These are phyloP conservation scores for Cutaneotrichosporon arboriforme DNA, from an alignment of 1,284 basidiomycete genomes.

Conservation along the genomic window DNA sequence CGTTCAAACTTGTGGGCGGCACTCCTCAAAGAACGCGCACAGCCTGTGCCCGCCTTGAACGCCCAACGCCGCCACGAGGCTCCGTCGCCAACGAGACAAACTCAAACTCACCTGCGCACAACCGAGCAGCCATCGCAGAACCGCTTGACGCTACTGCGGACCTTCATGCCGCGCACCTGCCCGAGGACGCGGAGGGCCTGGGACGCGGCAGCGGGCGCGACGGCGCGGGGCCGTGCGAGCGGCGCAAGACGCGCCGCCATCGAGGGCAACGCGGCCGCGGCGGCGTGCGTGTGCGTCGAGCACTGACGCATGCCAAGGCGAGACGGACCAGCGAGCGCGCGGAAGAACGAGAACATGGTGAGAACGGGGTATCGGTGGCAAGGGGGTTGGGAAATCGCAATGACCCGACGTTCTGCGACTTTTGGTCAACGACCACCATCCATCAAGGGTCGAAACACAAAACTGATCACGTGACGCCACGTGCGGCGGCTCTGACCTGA, in stretches of 20 bases:
- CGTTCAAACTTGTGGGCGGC: too few relatives aligned
- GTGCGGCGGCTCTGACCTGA: too few relatives aligned
- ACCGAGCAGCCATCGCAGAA: slow-evolving; percentile 86
- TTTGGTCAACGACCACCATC: too few relatives aligned
- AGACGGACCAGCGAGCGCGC: slow-evolving; percentile 14
- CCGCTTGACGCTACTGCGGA: slow-evolving; percentile 84
- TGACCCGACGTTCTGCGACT: too few relatives aligned
- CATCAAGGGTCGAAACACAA: too few relatives aligned
- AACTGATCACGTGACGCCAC: too few relatives aligned
- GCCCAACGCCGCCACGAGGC: too few relatives aligned
- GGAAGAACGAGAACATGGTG: slow-evolving; percentile 8
- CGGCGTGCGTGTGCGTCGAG: slow-evolving; percentile 9
- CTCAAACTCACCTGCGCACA: slow-evolving; percentile 58
- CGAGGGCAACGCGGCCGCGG: background rate
- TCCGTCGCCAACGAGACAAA: too few relatives aligned
- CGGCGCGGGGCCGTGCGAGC: background rate
- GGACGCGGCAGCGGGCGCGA: slow-evolving; percentile 4
- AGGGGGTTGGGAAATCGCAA: too few relatives aligned
- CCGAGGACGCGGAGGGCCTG: slow-evolving; percentile 19
- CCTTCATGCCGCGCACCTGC: slow-evolving; percentile 78
- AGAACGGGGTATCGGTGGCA: too few relatives aligned
- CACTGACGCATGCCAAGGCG: slow-evolving; percentile 8
- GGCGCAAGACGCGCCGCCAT: slow-evolving; percentile 3
- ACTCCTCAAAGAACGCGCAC: too few relatives aligned
- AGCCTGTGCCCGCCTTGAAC: too few relatives aligned